Evolutionary conservation across 2,329 filamentous ascomycete species (phyloP), one percentile per base, ranked within the genome.

Genomic region (Aspergillus udagawae): DNA sequence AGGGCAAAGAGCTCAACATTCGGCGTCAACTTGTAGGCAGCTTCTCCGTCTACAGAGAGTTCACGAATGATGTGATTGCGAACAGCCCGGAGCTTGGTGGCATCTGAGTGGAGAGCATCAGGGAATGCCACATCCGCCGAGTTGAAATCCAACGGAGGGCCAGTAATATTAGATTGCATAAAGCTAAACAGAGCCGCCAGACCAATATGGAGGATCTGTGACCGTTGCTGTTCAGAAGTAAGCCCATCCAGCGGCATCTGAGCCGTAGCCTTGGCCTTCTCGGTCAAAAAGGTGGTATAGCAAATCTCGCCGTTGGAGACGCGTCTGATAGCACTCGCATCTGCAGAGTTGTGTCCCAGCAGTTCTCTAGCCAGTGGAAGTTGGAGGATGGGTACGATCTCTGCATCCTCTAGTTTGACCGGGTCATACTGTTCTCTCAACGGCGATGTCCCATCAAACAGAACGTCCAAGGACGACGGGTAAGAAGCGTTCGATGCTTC

Each of bases 111-210:
- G 47, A 77, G 63, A 9, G 56, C 41, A n/a, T 67, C 52, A 4
- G 82, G 80, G 3, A 88, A 66, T 5, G 87, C 61, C 1, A 77
- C 61, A 12, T 80, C 74, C 3, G 80, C 75, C 2, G 82, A 74
- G 25, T 74, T 74, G 67, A 86, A 87, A 0, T 79, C 76, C n/a
- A 96, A 78, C 0, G 91, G 87, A 1, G 92, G 92, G 0, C 92
- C 92, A 3, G 92, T 96, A 54, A 95, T 89, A 70, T 91, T 96
- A 1, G 86, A 86, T 72, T 97, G 92, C 17, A 96, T 75, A 70
- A 96, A 97, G 10, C 87, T 84, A 67, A 91, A 83, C 10, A 96
- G 80, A 1, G 88, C 84, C 1, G 88, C 86, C 50, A 90, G 77
- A 9, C 86, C 90, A 35, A 89, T 77, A 48, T 84, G 77, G 54